Evolutionary conservation across 352 stramenopile species (phyloP), one percentile per base, ranked within the genome.

Genomic region (Detonula confervacea): DNA sequence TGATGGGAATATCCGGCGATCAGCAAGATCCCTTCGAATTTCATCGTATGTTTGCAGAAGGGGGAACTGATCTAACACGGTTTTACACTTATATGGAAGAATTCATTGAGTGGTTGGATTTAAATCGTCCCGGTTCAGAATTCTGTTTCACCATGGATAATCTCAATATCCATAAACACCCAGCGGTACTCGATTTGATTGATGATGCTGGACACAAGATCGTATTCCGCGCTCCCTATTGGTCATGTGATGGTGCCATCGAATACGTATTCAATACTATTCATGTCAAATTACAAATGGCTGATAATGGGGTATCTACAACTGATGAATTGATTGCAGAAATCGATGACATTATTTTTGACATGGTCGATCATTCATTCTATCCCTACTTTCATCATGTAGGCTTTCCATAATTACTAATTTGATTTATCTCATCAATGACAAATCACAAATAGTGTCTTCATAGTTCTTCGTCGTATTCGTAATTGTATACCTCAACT

Each of bases 91-190:
- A n/a, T n/a, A n/a, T n/a, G n/a, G n/a, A n/a, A n/a, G n/a, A n/a
- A n/a, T n/a, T n/a, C n/a, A n/a, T n/a, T n/a, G n/a, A n/a, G n/a
- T n/a, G n/a, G n/a, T n/a, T n/a, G 55, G 55, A 49, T 11, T 11
- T n/a, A 64, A 11, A 33, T 47, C 55, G 27, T 47, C 27, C 9
- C 12, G 42, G 11, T 20, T 4, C 42, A 12, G 42, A 25, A n/a
- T n/a, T n/a, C n/a, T 27, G 22, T 20, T 70, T 70, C 42, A 70
- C 61, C 5, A 70, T 70, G 61, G 42, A 60, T 20, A 70, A 70
- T 37, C 20, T 70, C 1, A 33, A 8, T 56, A n/a, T 42, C 4
- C 61, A 70, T 51, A 7, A 20, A 1, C 11, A 24, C 29, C 11
- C 29, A 30, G 11, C 29, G 6, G 18, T 69, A 11, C 29, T 16